These are phyloP conservation scores for Stromatinia cepivora DNA, from an alignment of 2,329 filamentous ascomycete species.

Conservation along the genomic window DNA sequence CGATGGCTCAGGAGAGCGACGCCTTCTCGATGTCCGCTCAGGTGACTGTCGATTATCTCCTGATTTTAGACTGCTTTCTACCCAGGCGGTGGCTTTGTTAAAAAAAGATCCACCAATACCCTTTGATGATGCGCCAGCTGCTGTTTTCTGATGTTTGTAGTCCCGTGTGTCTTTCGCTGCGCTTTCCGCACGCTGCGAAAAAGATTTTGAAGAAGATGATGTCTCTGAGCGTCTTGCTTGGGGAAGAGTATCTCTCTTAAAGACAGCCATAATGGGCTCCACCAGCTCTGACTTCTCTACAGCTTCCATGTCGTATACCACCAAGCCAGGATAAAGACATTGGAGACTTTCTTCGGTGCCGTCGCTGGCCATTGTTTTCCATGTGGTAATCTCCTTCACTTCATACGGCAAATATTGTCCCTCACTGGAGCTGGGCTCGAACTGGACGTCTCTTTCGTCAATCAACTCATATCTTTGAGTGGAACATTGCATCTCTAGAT, in stretches of 20 bases:
- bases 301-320: not conserved
- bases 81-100: too few relatives aligned
- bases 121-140: too few relatives aligned
- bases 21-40: not conserved
- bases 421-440: not conserved
- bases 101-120: not conserved
- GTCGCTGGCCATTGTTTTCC: not conserved
- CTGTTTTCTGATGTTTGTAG: not conserved
- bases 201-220: not conserved
- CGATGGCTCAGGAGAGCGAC: constrained; percentile 4
- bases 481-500: constrained; percentile 13
- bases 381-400: not conserved
- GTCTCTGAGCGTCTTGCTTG: not conserved
- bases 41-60: not conserved
- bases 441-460: not conserved
- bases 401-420: not conserved
- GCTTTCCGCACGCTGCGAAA: not conserved
- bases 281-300: not conserved
- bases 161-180: not conserved
- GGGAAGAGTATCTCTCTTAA: not conserved
- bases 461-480: not conserved
- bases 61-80: not conserved
- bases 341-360: not conserved
- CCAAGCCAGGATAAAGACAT: not conserved
- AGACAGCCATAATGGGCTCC: not conserved